A percentile compares a stretch with the other conserved stretches of the same genome.
Conservation (phyloP, 2,329 filamentous ascomycete genomes). For the Pseudogymnoascus sp. region DNA sequence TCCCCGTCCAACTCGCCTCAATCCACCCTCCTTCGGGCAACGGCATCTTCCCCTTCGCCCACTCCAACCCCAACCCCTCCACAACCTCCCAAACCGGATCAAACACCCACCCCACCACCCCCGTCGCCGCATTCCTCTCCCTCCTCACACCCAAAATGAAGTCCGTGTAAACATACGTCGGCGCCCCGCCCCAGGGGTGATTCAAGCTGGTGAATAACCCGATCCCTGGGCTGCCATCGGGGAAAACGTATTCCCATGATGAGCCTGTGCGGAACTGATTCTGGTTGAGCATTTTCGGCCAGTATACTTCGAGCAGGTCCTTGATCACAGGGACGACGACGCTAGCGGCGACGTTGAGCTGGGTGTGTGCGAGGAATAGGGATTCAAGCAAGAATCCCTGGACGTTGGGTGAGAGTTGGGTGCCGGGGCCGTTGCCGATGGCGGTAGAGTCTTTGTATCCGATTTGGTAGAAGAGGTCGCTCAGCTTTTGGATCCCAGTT, state of each 20-base stretch:
- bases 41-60: conserved; percentile 4
- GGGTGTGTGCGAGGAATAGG: conserved; percentile 29
- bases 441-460: conserved; percentile 33
- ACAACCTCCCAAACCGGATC: conserved; percentile 4
- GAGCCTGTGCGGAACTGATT: conserved; percentile 34
- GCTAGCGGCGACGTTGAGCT: conserved; percentile 20
- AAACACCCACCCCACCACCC: neutral
- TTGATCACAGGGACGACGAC: neutral
- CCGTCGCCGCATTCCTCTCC: conserved; percentile 16
- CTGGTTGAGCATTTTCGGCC: conserved; percentile 38
- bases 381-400: conserved; percentile 39
- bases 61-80: neutral
- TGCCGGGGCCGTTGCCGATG: conserved; percentile 19
- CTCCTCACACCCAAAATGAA: conserved; percentile 29
- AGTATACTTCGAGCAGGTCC: conserved; percentile 35
- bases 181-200: conserved; percentile 41
- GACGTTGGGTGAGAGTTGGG: conserved; percentile 40
- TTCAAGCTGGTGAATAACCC: conserved; percentile 38
- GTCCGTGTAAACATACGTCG: conserved; percentile 40
- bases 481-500: conserved; percentile 29
- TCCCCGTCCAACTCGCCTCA: neutral
- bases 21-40: neutral
- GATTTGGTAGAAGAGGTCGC: conserved; percentile 28
- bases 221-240: conserved; percentile 36
- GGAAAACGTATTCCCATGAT: conserved; percentile 41